Conservation (phyloP, 208 protist genomes). For the Porcisia hertigi region DNA sequence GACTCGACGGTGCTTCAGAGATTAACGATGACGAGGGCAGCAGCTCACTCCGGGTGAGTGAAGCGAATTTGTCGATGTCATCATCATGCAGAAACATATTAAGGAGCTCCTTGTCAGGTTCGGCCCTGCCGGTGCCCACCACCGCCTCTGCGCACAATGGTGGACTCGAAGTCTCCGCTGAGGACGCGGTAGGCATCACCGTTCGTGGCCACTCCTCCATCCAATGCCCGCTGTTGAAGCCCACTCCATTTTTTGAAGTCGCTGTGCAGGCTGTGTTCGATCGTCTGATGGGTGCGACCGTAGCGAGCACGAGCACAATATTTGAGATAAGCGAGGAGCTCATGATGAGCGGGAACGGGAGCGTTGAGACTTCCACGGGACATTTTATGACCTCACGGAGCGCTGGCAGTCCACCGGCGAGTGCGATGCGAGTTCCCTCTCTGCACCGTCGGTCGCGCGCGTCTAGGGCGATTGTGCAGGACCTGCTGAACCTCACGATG, state of each 20-base stretch:
- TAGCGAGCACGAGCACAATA: constrained; percentile 37
- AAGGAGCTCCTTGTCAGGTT: neutral
- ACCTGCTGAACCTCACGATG: constrained; percentile 75
- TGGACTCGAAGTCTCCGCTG: constrained; percentile 46
- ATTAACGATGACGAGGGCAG: neutral
- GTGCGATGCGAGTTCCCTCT: neutral
- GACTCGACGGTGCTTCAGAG: neutral
- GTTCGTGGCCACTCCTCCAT: constrained; percentile 65
- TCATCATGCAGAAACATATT: neutral
- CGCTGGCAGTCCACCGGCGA: neutral
- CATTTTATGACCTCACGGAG: neutral
- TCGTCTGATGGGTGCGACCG: constrained; percentile 57
- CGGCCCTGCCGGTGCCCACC: neutral
- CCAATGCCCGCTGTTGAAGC: constrained; percentile 52
- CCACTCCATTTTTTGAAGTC: constrained; percentile 47
- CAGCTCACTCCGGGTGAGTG: neutral
- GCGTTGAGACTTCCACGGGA: neutral
- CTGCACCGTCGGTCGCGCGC: constrained; percentile 22
- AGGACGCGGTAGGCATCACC: constrained; percentile 67
- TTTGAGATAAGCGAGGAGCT: constrained; percentile 35
- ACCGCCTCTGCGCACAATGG: neutral
- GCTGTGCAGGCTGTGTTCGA: constrained; percentile 73
- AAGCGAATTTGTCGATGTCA: neutral
- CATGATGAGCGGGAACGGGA: neutral
- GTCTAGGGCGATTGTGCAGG: constrained; percentile 54